Conservation (phyloP, 148 eudicot species). For the Cornus kousa region DNA sequence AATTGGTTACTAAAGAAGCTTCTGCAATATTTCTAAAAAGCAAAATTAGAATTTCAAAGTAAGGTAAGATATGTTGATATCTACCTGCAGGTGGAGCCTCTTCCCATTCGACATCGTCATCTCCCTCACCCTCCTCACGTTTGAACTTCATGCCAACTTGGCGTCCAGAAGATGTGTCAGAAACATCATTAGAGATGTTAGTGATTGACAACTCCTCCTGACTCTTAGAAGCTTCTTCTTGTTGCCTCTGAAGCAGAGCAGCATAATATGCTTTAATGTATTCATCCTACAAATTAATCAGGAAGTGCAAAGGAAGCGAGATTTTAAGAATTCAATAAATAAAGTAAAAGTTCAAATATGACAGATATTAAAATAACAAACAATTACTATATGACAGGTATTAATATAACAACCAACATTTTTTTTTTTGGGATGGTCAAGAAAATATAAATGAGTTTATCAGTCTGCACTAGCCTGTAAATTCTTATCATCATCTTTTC, state of each 20-base stretch:
- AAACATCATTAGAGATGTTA: slow-evolving; percentile 23
- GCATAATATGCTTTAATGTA: slow-evolving; percentile 89
- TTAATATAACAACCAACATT: too few relatives aligned
- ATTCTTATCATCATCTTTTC: slow-evolving; percentile 43
- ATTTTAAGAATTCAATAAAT: background rate
- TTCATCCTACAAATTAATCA: slow-evolving; percentile 53
- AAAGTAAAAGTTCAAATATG: background rate
- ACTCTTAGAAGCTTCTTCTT: slow-evolving; percentile 46
- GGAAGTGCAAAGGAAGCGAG: background rate
- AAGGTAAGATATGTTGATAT: background rate
- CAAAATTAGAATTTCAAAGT: background rate
- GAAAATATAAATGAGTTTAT: too few relatives aligned
- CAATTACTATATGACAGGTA: background rate
- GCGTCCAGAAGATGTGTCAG: slow-evolving; percentile 41
- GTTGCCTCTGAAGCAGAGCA: slow-evolving; percentile 64
- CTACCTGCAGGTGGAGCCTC: slow-evolving; percentile 74
- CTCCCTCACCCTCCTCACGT: slow-evolving; percentile 51
- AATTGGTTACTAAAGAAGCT: background rate
- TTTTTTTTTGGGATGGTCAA: too few relatives aligned
- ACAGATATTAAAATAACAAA: background rate
- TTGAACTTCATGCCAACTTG: slow-evolving; percentile 72
- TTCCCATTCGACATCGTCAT: slow-evolving; percentile 75
- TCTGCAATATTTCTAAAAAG: slow-evolving; percentile 1
- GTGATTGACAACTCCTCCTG: slow-evolving; percentile 37
- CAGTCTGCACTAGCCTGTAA: slow-evolving; percentile 43